Conservation (phyloP, 1,284 basidiomycete species). For the Trametes hirsuta region DNA sequence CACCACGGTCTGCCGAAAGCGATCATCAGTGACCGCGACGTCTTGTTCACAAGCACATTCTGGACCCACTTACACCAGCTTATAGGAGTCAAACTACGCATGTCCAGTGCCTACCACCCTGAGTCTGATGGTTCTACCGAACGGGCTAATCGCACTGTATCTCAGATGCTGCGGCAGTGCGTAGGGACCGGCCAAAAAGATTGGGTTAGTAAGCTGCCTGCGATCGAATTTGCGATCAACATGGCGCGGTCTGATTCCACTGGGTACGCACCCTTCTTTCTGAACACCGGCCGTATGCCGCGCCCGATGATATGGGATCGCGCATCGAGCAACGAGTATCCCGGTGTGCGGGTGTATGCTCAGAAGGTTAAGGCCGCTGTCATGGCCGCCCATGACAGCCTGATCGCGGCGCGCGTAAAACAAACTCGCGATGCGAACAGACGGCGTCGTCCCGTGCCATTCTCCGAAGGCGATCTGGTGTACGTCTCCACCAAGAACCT, state of each 20-base stretch:
- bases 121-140: constrained; percentile 46
- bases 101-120: constrained; percentile 49
- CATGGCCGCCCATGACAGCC: constrained; percentile 25
- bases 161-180: constrained; percentile 11
- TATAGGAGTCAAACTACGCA: constrained; percentile 37
- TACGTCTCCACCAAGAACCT: constrained; percentile 41
- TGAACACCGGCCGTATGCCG: constrained; percentile 27
- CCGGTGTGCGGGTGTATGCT: constrained; percentile 23
- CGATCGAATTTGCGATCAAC: constrained; percentile 9
- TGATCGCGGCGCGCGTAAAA: constrained; percentile 22
- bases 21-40: constrained; percentile 37
- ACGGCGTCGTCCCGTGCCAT: constrained; percentile 9
- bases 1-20: constrained; percentile 42
- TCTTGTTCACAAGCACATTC: constrained; percentile 37
- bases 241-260: constrained; percentile 30
- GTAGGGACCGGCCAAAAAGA: constrained; percentile 3
- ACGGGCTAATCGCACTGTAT: constrained; percentile 16
- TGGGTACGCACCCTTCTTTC: constrained; percentile 38
- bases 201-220: constrained; percentile 4
- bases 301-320: constrained; percentile 14
- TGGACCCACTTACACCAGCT: constrained; percentile 43
- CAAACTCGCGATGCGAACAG: constrained; percentile 25
- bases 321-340: constrained; percentile 1
- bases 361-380: constrained; percentile 12
- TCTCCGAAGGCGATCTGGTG: constrained; percentile 31